Base-by-base conservation (phyloP, 345 rosid species). In the Lenwebbia sp. region DNA sequence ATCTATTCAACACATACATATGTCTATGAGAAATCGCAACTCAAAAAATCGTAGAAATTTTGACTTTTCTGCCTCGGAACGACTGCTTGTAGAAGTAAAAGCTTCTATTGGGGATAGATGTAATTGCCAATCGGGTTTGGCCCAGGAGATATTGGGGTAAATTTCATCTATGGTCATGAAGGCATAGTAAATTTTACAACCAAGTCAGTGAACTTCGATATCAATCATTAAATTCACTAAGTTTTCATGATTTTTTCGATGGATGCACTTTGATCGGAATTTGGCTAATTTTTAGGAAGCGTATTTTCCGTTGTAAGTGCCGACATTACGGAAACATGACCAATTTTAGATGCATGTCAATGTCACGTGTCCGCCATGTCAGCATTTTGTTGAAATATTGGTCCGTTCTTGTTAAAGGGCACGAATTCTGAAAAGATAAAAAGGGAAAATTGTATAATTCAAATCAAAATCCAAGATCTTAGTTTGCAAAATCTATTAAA, bases 331-430 rank as follows among this genome's bases (percentile, higher is more conserved):
- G 78, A 70, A 70, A 70, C 13, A 4, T 37, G 25, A 44, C 7
- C 78, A 70, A 70, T 33, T 70, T 33, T 33, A 33, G 44, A 17
- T 21, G 12, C 22, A 9, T 19, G 2, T 4, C 47, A 70, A 2
- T 19, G 78, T 65, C 44, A 33, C 11, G 44, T 33, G 44, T 33
- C 44, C 6, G 10, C 76, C 0, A 8, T 1, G 11, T 65, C 5
- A 65, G 44, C 26, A 70, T 70, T 19, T 70, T 33, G 13, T 70
- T 33, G 47, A 70, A 70, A 9, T 33, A 70, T 70, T 70, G 78
- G 47, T 70, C 0, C 25, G 6, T 17, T 33, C 47, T 40, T 70
- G 44, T 0, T 13, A 9, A 70, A 33, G 19, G 9, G 44, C 2
- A 70, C 33, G 13, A 17, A 30, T 62, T 13, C 10, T 60, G 6